Evolutionary conservation across 2,329 filamentous ascomycete genomes (phyloP), one percentile per base, ranked within the genome.

Genomic region (Acephala macrosclerotiorum): DNA sequence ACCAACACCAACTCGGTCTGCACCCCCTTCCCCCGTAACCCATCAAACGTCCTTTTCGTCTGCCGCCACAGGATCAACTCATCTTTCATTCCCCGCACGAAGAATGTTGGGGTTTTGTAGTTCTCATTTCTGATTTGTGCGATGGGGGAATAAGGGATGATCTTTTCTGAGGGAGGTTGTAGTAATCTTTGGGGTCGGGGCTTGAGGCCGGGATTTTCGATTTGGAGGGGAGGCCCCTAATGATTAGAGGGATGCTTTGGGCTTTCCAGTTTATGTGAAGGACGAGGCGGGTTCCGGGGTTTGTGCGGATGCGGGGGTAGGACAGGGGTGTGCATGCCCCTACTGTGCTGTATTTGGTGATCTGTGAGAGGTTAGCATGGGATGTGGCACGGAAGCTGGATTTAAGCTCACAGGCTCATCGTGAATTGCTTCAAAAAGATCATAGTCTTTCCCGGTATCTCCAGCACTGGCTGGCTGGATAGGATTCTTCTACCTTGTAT

Each of bases 251-350:
- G 0, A 83, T 69, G 0, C 74, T 75, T 49, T 78, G 77, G 0
- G 72, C 80, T 25, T 75, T 72, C 79, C 79, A 81, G 68, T 82
- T 81, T 73, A 82, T 81, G 64, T 81, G 76, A 0, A 83, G 71
- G 1, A 76, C 70, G 11, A 82, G 74, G 3, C 79, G 76, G 18
- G 65, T 74, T 16, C 81, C 79, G 0, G 77, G 69, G 63, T 82
- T 80, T 0, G 47, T 67, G 45, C 25, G 51, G 64, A 20, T 67
- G 47, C 56, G 57, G 11, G 53, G 47, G 49, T 53, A 35, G 25
- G 40, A 18, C 16, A 64, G 25, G 8, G 61, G 55, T n/a, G 33
- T 42, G 56, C 45, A 53, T 25, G 45, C 45, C 16, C 55, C 55
- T 22, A 58, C 29, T 33, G 55, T 49, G 40, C 61, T 49, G 66